A percentile compares a stretch with the other conserved stretches of the same genome.
These are phyloP conservation scores for Bolboschoenoplectus hybrid DNA, from an alignment of 202 grass and related monocot species.

Conservation along the genomic window DNA sequence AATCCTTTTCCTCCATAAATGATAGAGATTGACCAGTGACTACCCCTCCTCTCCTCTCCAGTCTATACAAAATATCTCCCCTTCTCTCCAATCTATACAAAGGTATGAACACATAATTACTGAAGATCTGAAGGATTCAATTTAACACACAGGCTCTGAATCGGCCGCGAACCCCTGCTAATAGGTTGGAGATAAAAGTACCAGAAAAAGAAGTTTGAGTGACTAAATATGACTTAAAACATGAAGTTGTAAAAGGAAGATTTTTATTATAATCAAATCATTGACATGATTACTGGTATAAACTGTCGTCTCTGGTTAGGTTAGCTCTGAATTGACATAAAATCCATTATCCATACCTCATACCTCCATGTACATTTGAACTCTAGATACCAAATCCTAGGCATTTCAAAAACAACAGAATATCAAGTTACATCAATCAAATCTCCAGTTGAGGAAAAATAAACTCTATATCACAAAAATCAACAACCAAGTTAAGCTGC, in stretches of 20 bases:
- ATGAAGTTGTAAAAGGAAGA: too few species aligned
- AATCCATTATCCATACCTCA: background rate
- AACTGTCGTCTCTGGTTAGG: background rate
- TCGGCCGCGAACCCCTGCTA: too few species aligned
- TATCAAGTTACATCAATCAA: constrained; percentile 23
- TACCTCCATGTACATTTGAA: background rate
- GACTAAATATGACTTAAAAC: too few species aligned
- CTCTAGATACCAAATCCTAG: background rate
- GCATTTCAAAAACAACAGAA: constrained; percentile 4
- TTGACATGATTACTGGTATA: background rate
- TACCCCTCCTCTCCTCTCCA: background rate
- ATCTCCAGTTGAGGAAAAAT: background rate
- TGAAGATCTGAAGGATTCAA: too few species aligned
- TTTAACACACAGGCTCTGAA: too few species aligned
- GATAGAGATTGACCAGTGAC: background rate
- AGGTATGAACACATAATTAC: background rate
- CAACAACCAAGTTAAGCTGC: constrained; percentile 12
- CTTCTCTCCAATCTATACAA: background rate
- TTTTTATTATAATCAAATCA: background rate
- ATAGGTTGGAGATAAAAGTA: too few species aligned
- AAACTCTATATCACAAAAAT: background rate
- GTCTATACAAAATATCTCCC: background rate
- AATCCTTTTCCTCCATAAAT: background rate
- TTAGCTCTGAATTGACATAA: background rate
- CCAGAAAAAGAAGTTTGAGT: too few species aligned